Evolutionary conservation across 2,329 filamentous ascomycete genomes (phyloP).

Genomic region (Diplocarpon rosae): DNA sequence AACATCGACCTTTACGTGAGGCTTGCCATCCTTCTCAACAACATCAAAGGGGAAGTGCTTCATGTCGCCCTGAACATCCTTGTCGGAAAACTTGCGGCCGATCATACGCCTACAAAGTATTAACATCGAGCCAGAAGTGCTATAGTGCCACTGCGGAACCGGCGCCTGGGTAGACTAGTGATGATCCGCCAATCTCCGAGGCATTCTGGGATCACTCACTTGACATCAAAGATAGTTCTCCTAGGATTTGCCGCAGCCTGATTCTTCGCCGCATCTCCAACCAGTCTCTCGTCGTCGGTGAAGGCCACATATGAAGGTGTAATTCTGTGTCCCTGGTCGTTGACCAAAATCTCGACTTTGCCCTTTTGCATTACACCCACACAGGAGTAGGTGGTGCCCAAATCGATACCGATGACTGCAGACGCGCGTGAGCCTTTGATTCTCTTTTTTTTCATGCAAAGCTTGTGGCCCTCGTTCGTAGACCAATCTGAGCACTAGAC

Average conservation of each 20-base stretch:
- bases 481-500: neutral
- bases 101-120: constrained; percentile 57
- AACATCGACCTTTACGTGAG: constrained; percentile 66
- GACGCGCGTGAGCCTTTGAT: constrained; percentile 10
- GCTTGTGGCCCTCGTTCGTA: neutral
- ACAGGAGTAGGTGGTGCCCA: constrained; percentile 83
- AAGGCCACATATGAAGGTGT: constrained; percentile 93
- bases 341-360: constrained; percentile 90
- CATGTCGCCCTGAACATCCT: constrained; percentile 81
- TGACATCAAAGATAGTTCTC: constrained; percentile 71
- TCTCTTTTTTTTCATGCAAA: neutral
- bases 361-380: constrained; percentile 94
- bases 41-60: constrained; percentile 99
- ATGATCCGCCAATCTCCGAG: neutral
- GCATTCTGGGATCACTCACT: constrained; percentile 44
- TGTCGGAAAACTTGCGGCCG: constrained; percentile 72
- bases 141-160: neutral
- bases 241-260: constrained; percentile 73
- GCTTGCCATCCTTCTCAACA: constrained; percentile 80
- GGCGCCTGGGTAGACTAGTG: constrained; percentile 3
- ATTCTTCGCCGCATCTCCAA: constrained; percentile 97
- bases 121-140: constrained; percentile 20
- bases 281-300: constrained; percentile 91
- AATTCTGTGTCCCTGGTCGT: constrained; percentile 95
- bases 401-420: constrained; percentile 83